Base-by-base conservation (phyloP, 805 yeast species). In the Ogataea parapolymorpha region DNA sequence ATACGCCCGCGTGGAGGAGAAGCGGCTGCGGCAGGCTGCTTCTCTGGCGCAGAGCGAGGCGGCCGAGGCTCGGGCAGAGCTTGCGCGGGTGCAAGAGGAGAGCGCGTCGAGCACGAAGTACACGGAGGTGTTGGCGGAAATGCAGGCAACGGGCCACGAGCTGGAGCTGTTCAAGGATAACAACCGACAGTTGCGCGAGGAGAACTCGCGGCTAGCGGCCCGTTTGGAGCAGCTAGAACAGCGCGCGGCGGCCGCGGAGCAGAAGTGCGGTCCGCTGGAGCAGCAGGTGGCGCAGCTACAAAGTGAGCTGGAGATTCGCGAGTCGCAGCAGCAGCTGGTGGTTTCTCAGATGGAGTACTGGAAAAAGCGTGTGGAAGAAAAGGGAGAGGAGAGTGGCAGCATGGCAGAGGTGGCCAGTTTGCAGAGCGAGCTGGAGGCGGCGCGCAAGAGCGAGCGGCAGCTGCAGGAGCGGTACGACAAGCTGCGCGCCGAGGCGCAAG, bases 321-420 rank as follows among this genome's bases (percentile, higher is more conserved):
- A 69, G 14, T 72, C 75, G 53, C 73, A 75, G 41, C 53, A 82
- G 29, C 58, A 59, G 31, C 58, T 75, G 18, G 53, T 72, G 7
- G 63, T 65, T 27, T 77, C 77, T 46, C 87, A 84, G 45, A 68
- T 71, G 38, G 74, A 73, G n/a, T 67, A 77, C 17, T 77, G 86
- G 79, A 78, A 76, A 59, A 63, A 61, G 11, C 70, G 79, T 45
- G 61, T 78, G 6, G 72, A 72, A 39, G 74, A 72, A 38, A 66
- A 65, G 56, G 49, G 28, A 47, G 51, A 26, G 55, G 52, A 25
- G 34, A 17, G 32, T n/a, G 32, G n/a, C 20, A 11, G 12, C 37
- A 53, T 35, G 26, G 41, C 8, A 26, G 36, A 62, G 32, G 41
- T 61, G 22, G 65, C 63, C 6, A 30, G 39, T n/a, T 32, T 50